These are phyloP conservation scores for Polytrichum formosum DNA, from an alignment of 225 moss, liverwort and hornwort genomes.

Conservation along the genomic window DNA sequence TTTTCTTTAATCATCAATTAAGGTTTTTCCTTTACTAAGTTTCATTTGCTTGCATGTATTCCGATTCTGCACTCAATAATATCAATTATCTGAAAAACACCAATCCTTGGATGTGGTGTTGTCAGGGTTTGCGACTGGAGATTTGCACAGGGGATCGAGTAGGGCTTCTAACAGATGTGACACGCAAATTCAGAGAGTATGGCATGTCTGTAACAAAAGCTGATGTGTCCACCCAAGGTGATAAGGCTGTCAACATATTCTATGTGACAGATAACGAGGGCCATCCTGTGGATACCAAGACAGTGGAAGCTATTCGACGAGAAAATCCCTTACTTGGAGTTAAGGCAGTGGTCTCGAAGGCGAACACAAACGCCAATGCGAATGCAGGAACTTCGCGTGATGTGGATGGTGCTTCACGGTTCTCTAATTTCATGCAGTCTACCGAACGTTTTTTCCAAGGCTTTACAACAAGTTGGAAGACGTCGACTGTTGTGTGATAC, in stretches of 20 bases:
- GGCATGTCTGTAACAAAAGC: constrained; percentile 61
- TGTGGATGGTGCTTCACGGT: constrained; percentile 36
- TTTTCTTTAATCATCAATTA: too few species aligned
- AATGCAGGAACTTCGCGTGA: neutral
- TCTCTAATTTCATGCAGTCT: constrained; percentile 48
- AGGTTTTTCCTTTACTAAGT: too few species aligned
- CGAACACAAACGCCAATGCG: constrained; percentile 1
- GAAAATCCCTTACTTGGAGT: constrained; percentile 47
- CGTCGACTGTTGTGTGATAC: neutral
- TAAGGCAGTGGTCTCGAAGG: constrained; percentile 21
- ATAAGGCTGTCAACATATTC: constrained; percentile 57
- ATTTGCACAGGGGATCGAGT: constrained; percentile 54
- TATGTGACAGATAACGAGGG: constrained; percentile 54
- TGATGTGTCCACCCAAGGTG: constrained; percentile 53
- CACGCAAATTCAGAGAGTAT: constrained; percentile 52
- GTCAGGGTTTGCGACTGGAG: constrained; percentile 56
- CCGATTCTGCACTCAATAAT: too few species aligned
- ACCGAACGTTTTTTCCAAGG: constrained; percentile 57
- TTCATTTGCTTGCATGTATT: too few species aligned
- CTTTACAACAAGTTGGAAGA: constrained; percentile 35
- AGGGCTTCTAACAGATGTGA: constrained; percentile 58
- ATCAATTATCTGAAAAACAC: too few species aligned
- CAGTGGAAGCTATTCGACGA: constrained; percentile 44
- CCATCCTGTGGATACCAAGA: constrained; percentile 47
- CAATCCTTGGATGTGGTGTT: neutral